Base-by-base conservation (phyloP, 2,329 filamentous ascomycete species). In the Rhexocercosporidium sp. region DNA sequence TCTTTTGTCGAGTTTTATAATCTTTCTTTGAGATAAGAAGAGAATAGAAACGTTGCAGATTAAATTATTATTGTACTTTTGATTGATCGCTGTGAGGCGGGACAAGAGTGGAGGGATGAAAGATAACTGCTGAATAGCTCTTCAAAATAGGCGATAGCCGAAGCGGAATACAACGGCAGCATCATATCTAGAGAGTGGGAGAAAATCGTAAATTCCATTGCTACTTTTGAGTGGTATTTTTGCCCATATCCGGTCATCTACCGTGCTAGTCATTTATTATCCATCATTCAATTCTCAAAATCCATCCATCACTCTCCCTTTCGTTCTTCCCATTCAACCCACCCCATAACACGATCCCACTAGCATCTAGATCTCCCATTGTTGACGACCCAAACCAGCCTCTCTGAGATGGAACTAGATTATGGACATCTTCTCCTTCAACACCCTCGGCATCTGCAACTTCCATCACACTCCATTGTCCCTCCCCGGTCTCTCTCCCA, bases 301-400 rank as follows among this genome's bases (percentile, higher is more conserved):
- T 86, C 88, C 88, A 91, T 2, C 86, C 88, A 76, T 91, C 88
- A 44, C 84, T 86, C 53, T 88, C 75, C 54, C 85, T 79, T 72
- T 79, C 77, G 69, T 86, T 85, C 20, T 79, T 78, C 46, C 82
- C 83, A 53, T 82, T 80, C 65, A 89, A 62, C 0, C 89, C 89
- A 41, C 89, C 89, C 80, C 86, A 88, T 12, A 91, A 72, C 31
- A 91, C 76, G 14, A 91, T 80, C 3, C 82, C 86, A 44, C 82
- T 84, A 75, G 87, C 85, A 76, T 89, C 88, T 41, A 89, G 75
- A 68, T 90, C 86, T 0, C 83, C 83, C 78, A 89, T 81, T 16
- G 82, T 79, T 25, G 85, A 84, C 62, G 83, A 85, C 2, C 84
- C 86, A 64, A 89, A 80, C 85, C 85, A 88, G 1, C 86, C 88